A percentile compares a stretch with the other conserved stretches of the same genome.
Evolutionary conservation across 2,329 filamentous ascomycete species (phyloP).

Genomic region (Verticillium nonalfalfae): DNA sequence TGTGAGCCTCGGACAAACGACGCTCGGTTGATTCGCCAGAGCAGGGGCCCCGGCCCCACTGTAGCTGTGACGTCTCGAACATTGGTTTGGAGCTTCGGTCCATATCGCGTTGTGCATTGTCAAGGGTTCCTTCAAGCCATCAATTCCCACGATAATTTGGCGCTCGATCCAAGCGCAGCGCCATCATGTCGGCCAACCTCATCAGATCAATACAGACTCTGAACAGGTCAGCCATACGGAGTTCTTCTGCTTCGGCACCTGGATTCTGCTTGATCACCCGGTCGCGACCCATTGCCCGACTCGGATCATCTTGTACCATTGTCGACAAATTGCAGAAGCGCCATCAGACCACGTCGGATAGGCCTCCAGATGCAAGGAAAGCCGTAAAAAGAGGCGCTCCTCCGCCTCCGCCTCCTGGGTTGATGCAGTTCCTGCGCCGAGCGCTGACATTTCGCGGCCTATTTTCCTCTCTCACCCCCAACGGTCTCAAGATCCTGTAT

Average conservation of each 20-base stretch:
- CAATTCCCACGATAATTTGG: not conserved
- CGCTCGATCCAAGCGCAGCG: not conserved
- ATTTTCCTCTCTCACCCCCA: constrained; percentile 27
- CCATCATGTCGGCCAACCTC: not conserved
- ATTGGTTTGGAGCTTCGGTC: not conserved
- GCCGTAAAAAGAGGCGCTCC: constrained; percentile 15
- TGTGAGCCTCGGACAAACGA: not conserved
- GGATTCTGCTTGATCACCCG: not conserved
- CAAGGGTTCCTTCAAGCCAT: not conserved
- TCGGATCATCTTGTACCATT: not conserved
- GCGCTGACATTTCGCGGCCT: constrained; percentile 26
- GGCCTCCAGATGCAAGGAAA: not conserved
- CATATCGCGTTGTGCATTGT: not conserved
- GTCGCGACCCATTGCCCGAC: not conserved
- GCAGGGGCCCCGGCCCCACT: not conserved
- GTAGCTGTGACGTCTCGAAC: not conserved
- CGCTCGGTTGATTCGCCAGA: not conserved
- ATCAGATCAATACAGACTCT: not conserved
- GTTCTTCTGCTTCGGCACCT: not conserved
- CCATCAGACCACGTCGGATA: not conserved
- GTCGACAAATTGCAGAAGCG: not conserved
- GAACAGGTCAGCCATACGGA: not conserved
- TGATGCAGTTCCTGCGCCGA: constrained; percentile 22
- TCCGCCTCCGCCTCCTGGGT: constrained; percentile 13
- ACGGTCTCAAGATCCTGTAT: constrained; percentile 29